These are phyloP conservation scores for Penicillium taxi DNA, from an alignment of 495 filamentous ascomycete species.

Conservation along the genomic window DNA sequence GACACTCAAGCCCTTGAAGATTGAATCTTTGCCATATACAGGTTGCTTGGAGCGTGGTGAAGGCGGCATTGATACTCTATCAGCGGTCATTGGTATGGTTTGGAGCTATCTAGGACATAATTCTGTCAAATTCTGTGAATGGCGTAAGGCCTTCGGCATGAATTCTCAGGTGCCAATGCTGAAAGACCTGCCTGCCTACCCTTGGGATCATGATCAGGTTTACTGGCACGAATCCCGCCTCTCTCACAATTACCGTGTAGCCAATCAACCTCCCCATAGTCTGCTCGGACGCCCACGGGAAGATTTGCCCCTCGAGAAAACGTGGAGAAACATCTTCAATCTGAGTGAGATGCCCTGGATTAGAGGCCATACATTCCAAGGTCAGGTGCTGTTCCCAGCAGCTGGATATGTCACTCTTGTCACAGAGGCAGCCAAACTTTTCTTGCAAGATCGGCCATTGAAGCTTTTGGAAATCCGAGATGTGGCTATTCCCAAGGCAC, in stretches of 20 bases:
- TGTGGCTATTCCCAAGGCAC: neutral
- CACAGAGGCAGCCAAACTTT: neutral
- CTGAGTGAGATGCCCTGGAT: neutral
- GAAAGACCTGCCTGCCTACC: neutral
- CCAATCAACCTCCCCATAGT: neutral
- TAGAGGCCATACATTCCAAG: neutral
- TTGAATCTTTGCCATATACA: neutral
- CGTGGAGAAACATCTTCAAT: conserved; percentile 1
- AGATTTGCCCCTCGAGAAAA: too few species aligned
- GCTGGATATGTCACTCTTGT: conserved; percentile 1
- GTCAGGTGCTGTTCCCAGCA: neutral
- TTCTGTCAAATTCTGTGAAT: too few species aligned
- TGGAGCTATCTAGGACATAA: too few species aligned
- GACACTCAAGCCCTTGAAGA: neutral
- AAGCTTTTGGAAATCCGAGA: neutral
- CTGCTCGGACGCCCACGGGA: too few species aligned
- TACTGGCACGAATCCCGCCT: neutral
- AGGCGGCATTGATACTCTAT: neutral
- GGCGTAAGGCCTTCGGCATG: too few species aligned
- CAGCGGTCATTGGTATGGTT: neutral
- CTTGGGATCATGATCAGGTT: neutral
- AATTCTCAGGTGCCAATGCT: too few species aligned
- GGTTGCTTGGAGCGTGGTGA: neutral
- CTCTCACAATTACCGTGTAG: neutral
- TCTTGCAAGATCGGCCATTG: too few species aligned